Evolutionary conservation across 495 filamentous ascomycete species (phyloP), one percentile per base, ranked within the genome.

Genomic region (Astrothelium macrocarpum): DNA sequence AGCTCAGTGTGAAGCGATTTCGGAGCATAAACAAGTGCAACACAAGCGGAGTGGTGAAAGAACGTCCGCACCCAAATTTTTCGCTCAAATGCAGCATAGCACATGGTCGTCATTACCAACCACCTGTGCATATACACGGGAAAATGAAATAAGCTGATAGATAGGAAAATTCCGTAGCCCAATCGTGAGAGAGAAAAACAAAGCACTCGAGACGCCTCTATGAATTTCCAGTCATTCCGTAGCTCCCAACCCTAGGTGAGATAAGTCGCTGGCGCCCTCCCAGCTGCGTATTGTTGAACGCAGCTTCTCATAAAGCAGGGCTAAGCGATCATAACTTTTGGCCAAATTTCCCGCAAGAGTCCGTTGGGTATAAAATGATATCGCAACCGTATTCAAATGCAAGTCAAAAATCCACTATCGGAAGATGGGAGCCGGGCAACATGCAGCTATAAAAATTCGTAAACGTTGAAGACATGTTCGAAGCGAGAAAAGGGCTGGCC

Each of bases 341-440:
- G n/a, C n/a, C 49, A 26, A 56, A 56, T 28, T 20, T 56, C 49
- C 49, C 49, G 49, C 49, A 56, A 26, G 12, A 9, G n/a, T 29
- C 20, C 49, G 20, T 56, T 56, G 49, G 49, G 49, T 56, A 56
- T 56, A 56, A 56, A 25, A 56, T 56, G 49, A 56, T 56, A 56
- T 26, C 49, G 49, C 49, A 25, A 9, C 49, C 49, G 49, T 56
- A 56, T 29, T 56, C 25, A 56, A 56, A 56, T 56, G 49, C 49
- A 56, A 20, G 12, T 56, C 49, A 56, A 29, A 56, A 56, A 29
- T 26, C 49, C 49, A 56, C 12, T 28, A 28, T 56, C 12, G 49
- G 16, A 56, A 56, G 25, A 28, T 5, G 2, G 25, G 49, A 56
- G n/a, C 49, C 11, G 29, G 25, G 20, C 5, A 29, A 28, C 2